Evolutionary conservation across 2,329 filamentous ascomycete genomes (phyloP).

Genomic region (Monilinia laxa): DNA sequence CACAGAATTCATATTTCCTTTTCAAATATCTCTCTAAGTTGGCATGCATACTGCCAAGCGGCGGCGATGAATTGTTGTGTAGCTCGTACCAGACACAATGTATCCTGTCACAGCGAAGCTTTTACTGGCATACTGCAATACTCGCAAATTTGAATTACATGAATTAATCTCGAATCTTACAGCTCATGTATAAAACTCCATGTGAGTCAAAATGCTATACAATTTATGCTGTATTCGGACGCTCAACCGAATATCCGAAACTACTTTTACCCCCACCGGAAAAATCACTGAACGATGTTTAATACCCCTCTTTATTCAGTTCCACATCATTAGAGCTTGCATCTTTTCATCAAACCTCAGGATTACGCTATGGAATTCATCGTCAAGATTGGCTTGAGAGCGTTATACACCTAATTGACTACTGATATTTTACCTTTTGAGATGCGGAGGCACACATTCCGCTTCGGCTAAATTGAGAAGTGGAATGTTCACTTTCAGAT

Average conservation of each 20-base stretch:
- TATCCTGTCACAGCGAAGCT: background rate
- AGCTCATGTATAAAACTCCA: background rate
- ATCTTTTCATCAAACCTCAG: background rate
- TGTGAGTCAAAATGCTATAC: background rate
- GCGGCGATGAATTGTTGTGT: background rate
- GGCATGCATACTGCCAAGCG: background rate
- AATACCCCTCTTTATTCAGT: conserved; percentile 15
- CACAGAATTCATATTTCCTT: no score
- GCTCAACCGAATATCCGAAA: conserved; percentile 7
- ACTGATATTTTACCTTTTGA: background rate
- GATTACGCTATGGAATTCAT: background rate
- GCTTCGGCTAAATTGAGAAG: conserved; percentile 9
- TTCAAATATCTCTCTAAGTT: background rate
- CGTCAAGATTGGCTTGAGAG: background rate
- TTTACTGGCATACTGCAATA: background rate
- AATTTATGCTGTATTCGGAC: background rate
- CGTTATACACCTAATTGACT: background rate
- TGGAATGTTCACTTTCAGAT: no score
- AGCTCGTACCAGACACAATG: background rate
- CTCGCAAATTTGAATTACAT: background rate
- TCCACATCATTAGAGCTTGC: background rate
- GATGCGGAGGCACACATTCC: conserved; percentile 18
- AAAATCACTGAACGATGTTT: conserved; percentile 1
- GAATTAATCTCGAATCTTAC: background rate
- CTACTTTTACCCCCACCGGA: background rate